Evolutionary conservation across 1,284 basidiomycete genomes (phyloP).

Genomic region (Retiboletus flavoniger): DNA sequence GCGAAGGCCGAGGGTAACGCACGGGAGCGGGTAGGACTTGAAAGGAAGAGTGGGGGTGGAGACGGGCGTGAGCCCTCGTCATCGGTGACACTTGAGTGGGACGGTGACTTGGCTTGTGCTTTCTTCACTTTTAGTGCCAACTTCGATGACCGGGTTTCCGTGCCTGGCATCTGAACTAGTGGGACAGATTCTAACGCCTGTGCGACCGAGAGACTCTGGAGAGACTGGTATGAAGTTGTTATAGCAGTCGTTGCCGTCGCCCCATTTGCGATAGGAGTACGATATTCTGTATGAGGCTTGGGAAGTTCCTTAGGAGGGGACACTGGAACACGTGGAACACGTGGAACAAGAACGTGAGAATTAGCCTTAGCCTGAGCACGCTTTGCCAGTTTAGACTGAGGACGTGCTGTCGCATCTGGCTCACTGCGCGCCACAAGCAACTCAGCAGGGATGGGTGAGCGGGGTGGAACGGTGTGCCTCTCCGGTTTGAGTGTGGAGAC

Average conservation of each 20-base stretch:
- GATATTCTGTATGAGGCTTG: conserved; percentile 57
- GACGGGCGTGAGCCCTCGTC: conserved; percentile 36
- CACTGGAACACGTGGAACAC: conserved; percentile 37
- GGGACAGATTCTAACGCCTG: conserved; percentile 23
- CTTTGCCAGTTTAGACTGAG: conserved; percentile 67
- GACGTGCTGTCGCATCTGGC: conserved; percentile 35
- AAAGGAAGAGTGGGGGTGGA: conserved; percentile 57
- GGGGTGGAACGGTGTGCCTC: conserved; percentile 4
- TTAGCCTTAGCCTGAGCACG: conserved; percentile 61
- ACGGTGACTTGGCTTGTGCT: conserved; percentile 41
- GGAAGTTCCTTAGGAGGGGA: conserved; percentile 37
- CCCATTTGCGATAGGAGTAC: conserved; percentile 73
- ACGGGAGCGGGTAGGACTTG: conserved; percentile 50
- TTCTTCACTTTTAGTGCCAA: conserved; percentile 67
- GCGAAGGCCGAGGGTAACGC: conserved; percentile 76
- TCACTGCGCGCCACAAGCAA: conserved; percentile 12
- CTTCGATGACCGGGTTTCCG: conserved; percentile 53
- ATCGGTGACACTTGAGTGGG: conserved; percentile 38
- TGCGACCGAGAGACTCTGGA: conserved; percentile 47
- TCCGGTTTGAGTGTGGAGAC: conserved; percentile 25
- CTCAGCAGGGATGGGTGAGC: conserved; percentile 11
- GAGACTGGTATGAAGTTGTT: conserved; percentile 70
- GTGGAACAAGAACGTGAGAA: conserved; percentile 37
- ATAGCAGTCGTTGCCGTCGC: conserved; percentile 75
- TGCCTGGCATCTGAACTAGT: conserved; percentile 31